Percentiles rank a stretch among this genome's conserved stretches.
phyloP scores from a whole-genome alignment of 2,329 filamentous ascomycete species.

The Dactylella cylindrospora region DNA sequence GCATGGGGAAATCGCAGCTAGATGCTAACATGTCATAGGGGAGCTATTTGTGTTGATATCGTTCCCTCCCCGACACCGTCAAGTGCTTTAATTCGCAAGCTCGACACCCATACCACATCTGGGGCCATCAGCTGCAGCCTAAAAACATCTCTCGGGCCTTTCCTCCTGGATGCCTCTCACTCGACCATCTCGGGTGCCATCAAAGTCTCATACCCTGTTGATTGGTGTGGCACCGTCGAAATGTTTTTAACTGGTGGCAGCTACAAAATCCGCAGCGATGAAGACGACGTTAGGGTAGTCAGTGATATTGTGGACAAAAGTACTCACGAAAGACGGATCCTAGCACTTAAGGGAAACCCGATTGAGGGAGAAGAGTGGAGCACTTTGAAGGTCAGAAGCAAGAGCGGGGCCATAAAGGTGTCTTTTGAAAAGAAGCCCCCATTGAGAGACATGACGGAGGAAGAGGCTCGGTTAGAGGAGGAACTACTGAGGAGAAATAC shows the following conservation, averaged over 20 bases:
- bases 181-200: constrained; percentile 22
- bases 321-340: constrained; percentile 12
- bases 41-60: constrained; percentile 25
- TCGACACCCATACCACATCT: constrained; percentile 14
- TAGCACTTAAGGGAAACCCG: constrained; percentile 36
- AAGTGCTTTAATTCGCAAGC: constrained; percentile 17
- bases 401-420: constrained; percentile 14
- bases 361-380: constrained; percentile 35
- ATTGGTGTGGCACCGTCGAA: constrained; percentile 39
- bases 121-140: constrained; percentile 18
- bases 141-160: constrained; percentile 22
- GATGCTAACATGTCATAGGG: constrained; percentile 1
- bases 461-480: constrained; percentile 16
- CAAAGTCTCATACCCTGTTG: constrained; percentile 22
- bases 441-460: constrained; percentile 20
- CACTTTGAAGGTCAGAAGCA: constrained; percentile 26
- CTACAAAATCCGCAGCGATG: constrained; percentile 19
- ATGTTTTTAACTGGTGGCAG: constrained; percentile 11
- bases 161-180: constrained; percentile 28
- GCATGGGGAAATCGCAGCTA: neutral
- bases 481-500: constrained; percentile 13
- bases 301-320: constrained; percentile 21
- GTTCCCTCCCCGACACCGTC: constrained; percentile 23
- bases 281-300: constrained; percentile 13
- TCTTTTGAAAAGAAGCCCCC: constrained; percentile 25